Conservation (phyloP, 2,329 filamentous ascomycete species). For the Alternaria rosae region DNA sequence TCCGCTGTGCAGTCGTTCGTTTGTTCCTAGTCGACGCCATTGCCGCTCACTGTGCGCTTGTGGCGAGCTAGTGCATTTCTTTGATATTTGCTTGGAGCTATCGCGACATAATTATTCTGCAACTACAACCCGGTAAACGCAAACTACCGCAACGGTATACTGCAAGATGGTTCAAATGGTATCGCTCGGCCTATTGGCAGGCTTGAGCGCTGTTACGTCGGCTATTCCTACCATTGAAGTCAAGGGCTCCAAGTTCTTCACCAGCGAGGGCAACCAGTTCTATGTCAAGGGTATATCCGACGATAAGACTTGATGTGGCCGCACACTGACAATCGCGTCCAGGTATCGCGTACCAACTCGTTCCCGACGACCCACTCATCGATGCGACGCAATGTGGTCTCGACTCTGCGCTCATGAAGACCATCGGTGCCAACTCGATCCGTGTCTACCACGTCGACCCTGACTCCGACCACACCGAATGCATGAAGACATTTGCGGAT, state of each 20-base stretch:
- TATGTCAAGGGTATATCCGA: slow-evolving; percentile 74
- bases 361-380: slow-evolving; percentile 76
- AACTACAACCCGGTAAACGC: not conserved
- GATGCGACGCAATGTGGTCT: slow-evolving; percentile 77
- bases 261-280: slow-evolving; percentile 79
- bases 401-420: slow-evolving; percentile 79
- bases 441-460: slow-evolving; percentile 89
- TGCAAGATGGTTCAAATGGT: slow-evolving; percentile 15
- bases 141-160: not conserved
- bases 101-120: not conserved
- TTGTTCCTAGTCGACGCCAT: not conserved
- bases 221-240: slow-evolving; percentile 64
- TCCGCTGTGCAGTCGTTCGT: not conserved
- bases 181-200: slow-evolving; percentile 28
- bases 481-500: slow-evolving; percentile 81
- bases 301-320: not conserved
- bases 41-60: not conserved
- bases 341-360: slow-evolving; percentile 77
- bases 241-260: slow-evolving; percentile 86
- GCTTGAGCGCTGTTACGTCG: slow-evolving; percentile 44
- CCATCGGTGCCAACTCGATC: slow-evolving; percentile 81
- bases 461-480: slow-evolving; percentile 72
- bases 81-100: not conserved
- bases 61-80: not conserved
- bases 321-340: slow-evolving; percentile 16